Conservation (phyloP, 768 basidiomycete genomes). For the Mycena capillaripes region DNA sequence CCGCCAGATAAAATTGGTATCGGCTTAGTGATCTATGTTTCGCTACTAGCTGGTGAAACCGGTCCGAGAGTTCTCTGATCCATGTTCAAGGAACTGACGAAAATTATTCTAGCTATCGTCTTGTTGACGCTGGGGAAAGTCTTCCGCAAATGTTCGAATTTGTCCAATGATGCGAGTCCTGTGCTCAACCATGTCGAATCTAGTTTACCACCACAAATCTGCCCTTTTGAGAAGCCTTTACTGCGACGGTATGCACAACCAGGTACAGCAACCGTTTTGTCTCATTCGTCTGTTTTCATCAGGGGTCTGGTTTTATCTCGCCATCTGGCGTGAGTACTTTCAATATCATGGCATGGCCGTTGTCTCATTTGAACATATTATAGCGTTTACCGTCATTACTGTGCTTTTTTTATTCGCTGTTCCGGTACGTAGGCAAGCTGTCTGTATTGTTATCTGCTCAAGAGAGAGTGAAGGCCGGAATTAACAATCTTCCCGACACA, state of each 20-base stretch:
- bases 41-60: constrained; percentile 21
- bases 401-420: constrained; percentile 1
- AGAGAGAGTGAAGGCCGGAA: not conserved
- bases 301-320: constrained; percentile 32
- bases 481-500: not conserved
- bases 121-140: constrained; percentile 28
- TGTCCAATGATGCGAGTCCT: not conserved
- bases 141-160: constrained; percentile 5
- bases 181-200: not conserved
- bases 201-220: constrained; percentile 2
- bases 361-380: not conserved
- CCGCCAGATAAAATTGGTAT: not conserved
- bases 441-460: not conserved
- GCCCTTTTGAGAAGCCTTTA: constrained; percentile 15
- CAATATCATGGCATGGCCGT: not conserved
- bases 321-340: constrained; percentile 20
- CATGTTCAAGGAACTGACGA: not conserved
- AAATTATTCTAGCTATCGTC: constrained; percentile 2
- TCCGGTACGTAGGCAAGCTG: not conserved
- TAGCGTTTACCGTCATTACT: constrained; percentile 4
- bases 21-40: constrained; percentile 14
- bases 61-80: not conserved
- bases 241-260: constrained; percentile 16
- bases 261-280: not conserved
- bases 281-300: not conserved